These are phyloP conservation scores for Malassezia caprae DNA, from an alignment of 1,284 basidiomycete genomes.

Conservation along the genomic window DNA sequence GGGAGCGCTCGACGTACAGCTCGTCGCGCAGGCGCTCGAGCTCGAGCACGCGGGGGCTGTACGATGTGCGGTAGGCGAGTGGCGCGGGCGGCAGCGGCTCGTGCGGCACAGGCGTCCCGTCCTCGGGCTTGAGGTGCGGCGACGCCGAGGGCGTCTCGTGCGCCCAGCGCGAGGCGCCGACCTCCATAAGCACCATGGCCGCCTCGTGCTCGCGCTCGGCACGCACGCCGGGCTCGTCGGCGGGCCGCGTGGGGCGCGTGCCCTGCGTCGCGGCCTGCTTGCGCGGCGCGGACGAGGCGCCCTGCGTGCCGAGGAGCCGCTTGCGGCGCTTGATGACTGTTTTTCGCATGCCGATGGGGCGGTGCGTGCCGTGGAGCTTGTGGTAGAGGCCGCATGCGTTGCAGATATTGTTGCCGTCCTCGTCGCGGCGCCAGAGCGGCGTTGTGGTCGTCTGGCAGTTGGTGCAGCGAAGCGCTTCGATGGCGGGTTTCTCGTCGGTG, in stretches of 20 bases:
- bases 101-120: neutral
- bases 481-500: constrained; percentile 7
- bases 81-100: neutral
- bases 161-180: constrained; percentile 20
- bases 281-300: neutral
- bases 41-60: constrained; percentile 17
- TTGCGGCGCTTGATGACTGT: constrained; percentile 95
- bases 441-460: constrained; percentile 81
- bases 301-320: constrained; percentile 61
- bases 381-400: constrained; percentile 84
- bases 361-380: constrained; percentile 91
- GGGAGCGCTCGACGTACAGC: constrained; percentile 29
- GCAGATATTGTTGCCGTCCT: constrained; percentile 81
- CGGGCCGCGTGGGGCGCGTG: neutral
- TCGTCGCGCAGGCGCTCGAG: constrained; percentile 35
- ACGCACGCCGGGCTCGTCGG: constrained; percentile 13
- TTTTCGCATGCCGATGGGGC: constrained; percentile 97
- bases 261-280: neutral
- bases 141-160: neutral
- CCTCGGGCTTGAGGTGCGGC: neutral
- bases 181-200: constrained; percentile 44
- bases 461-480: constrained; percentile 55
- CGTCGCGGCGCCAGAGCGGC: constrained; percentile 80
- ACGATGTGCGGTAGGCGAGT: neutral
- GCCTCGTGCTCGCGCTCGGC: constrained; percentile 40